Base-by-base conservation (phyloP, 2,329 filamentous ascomycete species). In the Neofusicoccum cordaticola region DNA sequence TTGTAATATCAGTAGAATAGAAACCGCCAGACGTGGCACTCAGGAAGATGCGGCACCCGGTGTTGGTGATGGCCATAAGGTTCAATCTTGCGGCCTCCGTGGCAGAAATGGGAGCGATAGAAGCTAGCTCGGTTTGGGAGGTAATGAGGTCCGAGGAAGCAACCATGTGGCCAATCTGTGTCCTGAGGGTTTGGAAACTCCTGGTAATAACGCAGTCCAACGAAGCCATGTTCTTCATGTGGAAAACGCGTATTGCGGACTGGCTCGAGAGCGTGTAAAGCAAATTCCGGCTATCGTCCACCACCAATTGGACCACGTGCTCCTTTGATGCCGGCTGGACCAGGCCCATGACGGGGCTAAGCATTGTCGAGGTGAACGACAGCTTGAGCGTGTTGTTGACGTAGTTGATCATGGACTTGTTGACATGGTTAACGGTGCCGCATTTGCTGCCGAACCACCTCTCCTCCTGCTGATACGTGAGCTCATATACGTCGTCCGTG, bases 401-500 rank as follows among this genome's bases (percentile, higher is more conserved):
- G 27, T 65, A 65, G 56, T 65, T 65, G n/a, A 65, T 27, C 17
- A 62, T 42, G 90, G 88, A 3, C 86, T 88, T 74, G 86, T 89
- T 56, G 90, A 76, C 94, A 75, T 97, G 95, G 74, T 96, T 96
- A 68, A 94, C 88, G 78, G 93, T 97, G 66, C 90, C 88, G 74
- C 92, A 96, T 69, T 90, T 87, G 76, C 88, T 93, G 62, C 91
- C 90, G 74, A 99, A 99, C 95, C 95, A 99, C 71, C 91, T 90
- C 78, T 99, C 95, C 76, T 98, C 93, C 73, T 97, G 93, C 78
- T 98, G 94, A 75, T 99, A 99, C 70, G 90, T 93, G 62, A 99
- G 85, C 78, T 99, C 95, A 75, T 95, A 92, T 53, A 99, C 87
- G 71, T 98, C 93, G 68, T 92, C 92, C 69, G 94, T 91, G 58